These are phyloP conservation scores for Colletotrichum sp. DNA, from an alignment of 2,329 filamentous ascomycete genomes.

Conservation along the genomic window DNA sequence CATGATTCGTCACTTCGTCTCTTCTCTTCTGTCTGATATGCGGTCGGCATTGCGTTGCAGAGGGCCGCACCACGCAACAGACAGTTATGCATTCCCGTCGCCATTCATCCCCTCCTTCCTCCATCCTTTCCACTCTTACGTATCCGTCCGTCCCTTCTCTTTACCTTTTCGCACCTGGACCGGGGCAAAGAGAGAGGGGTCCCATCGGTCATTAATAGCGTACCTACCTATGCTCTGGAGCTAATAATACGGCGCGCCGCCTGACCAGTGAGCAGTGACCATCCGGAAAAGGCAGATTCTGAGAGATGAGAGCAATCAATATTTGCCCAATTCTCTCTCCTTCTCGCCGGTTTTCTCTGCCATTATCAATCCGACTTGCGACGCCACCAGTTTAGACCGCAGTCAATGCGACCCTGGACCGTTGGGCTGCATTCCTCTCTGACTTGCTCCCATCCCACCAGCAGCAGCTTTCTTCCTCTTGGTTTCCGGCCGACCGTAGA, in stretches of 20 bases:
- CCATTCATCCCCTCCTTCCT: not conserved
- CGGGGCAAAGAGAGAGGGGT: not conserved
- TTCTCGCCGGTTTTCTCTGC: not conserved
- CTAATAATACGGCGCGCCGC: conserved; percentile 3
- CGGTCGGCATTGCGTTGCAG: not conserved
- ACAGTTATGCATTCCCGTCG: not conserved
- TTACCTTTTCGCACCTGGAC: not conserved
- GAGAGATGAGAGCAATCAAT: conserved; percentile 10
- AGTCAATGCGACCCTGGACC: conserved; percentile 8
- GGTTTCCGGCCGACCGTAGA: not conserved
- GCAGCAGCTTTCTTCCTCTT: not conserved
- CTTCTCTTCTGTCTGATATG: not conserved
- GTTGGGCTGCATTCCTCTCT: not conserved
- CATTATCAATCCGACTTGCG: not conserved
- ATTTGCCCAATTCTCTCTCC: not conserved
- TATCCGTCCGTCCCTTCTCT: not conserved
- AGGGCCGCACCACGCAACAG: not conserved
- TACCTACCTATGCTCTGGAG: not conserved
- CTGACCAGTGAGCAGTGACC: not conserved
- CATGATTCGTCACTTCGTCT: not conserved
- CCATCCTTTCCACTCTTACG: not conserved
- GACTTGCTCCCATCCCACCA: not conserved
- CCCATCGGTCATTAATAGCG: not conserved
- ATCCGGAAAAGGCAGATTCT: not conserved
- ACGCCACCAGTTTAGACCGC: not conserved